Conservation (phyloP, 1,139 yeast genomes). For the Blastobotrys aristatus region DNA sequence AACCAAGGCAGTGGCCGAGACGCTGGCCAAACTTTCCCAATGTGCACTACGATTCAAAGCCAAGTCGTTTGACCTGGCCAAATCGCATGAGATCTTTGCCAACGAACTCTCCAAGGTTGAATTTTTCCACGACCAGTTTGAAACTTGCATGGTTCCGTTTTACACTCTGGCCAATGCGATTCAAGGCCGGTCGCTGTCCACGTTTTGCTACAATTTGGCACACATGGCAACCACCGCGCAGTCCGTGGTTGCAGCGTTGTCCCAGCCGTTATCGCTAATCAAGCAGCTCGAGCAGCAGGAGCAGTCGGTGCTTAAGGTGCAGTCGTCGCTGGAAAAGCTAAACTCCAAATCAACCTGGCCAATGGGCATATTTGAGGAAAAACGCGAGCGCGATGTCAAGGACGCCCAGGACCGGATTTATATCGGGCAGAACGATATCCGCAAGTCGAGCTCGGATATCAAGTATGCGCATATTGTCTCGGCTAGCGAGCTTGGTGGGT, state of each 20-base stretch:
- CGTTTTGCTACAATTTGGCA: slow-evolving; percentile 17
- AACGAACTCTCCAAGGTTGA: slow-evolving; percentile 18
- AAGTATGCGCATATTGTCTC: slow-evolving; percentile 33
- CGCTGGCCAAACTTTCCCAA: slow-evolving; percentile 18
- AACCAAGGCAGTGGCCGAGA: slow-evolving; percentile 18
- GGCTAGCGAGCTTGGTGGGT: slow-evolving; percentile 39
- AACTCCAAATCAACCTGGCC: slow-evolving; percentile 33
- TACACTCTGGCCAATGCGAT: slow-evolving; percentile 13
- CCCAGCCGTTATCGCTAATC: slow-evolving; percentile 26
- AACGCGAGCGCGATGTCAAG: slow-evolving; percentile 33
- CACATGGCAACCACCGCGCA: slow-evolving; percentile 20
- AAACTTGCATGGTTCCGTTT: slow-evolving; percentile 14
- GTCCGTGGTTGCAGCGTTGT: slow-evolving; percentile 22
- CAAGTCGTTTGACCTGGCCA: slow-evolving; percentile 22
- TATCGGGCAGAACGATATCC: slow-evolving; percentile 28
- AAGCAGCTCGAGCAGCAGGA: slow-evolving; percentile 25
- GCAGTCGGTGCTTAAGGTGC: slow-evolving; percentile 20
- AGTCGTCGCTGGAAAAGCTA: slow-evolving; percentile 27
- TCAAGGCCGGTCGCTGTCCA: slow-evolving; percentile 14
- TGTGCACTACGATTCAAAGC: slow-evolving; percentile 20
- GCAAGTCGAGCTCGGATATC: slow-evolving; percentile 31
- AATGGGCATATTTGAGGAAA: slow-evolving; percentile 35
- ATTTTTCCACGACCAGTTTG: slow-evolving; percentile 15
- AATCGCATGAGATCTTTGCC: slow-evolving; percentile 22
- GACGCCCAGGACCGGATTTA: slow-evolving; percentile 30